Conservation (phyloP, 192 early-diverging fungal genomes). For the Rhizophagus clarus region DNA sequence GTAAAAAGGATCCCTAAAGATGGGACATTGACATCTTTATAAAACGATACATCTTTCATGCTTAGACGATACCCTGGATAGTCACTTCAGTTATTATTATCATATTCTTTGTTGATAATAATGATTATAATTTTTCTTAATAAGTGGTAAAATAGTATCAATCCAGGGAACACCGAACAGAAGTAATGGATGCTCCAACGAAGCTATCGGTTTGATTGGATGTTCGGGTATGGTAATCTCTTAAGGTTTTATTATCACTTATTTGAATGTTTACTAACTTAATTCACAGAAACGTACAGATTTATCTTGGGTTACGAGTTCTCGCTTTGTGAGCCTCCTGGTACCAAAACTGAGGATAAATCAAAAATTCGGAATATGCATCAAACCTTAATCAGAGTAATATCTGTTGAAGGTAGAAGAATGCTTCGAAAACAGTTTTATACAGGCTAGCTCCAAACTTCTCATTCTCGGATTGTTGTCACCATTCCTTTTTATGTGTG, state of each 20-base stretch:
- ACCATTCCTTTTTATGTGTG: slow-evolving; percentile 26
- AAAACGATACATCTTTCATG: slow-evolving; percentile 31
- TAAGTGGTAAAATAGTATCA: slow-evolving; percentile 34
- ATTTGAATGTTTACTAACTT: slow-evolving; percentile 29
- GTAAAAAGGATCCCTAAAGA: slow-evolving; percentile 24
- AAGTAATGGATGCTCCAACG: slow-evolving; percentile 30
- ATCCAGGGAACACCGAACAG: slow-evolving; percentile 30
- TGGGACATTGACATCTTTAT: slow-evolving; percentile 34
- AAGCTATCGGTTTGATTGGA: slow-evolving; percentile 34
- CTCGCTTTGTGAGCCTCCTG: slow-evolving; percentile 25
- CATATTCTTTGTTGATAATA: slow-evolving; percentile 24
- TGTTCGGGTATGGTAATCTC: slow-evolving; percentile 37
- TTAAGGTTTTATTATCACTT: slow-evolving; percentile 17
- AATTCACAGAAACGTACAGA: slow-evolving; percentile 27
- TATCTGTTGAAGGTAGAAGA: slow-evolving; percentile 19
- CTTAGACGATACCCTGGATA: slow-evolving; percentile 18
- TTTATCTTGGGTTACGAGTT: slow-evolving; percentile 32
- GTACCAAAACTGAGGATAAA: slow-evolving; percentile 32
- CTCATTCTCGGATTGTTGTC: slow-evolving; percentile 32
- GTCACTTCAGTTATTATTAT: slow-evolving; percentile 15
- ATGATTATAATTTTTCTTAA: slow-evolving; percentile 27
- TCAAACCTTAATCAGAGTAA: slow-evolving; percentile 20
- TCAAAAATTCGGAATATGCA: slow-evolving; percentile 32
- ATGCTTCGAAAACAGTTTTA: slow-evolving; percentile 33
- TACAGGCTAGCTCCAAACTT: slow-evolving; percentile 11